phyloP scores from a whole-genome alignment of 2,329 filamentous ascomycete genomes.

The Torrubiella hemipterigena region DNA sequence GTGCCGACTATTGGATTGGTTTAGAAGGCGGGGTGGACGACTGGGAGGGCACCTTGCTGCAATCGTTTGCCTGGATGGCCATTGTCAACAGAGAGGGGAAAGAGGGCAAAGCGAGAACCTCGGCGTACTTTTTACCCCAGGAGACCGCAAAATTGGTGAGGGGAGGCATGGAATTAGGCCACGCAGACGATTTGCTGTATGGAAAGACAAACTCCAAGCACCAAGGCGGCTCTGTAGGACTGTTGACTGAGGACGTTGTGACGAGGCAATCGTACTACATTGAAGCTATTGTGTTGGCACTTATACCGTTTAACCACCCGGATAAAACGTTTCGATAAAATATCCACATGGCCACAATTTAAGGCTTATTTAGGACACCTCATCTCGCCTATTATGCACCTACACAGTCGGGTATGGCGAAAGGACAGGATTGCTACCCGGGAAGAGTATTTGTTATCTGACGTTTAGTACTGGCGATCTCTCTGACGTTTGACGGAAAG shows the following conservation, averaged over 20 bases:
- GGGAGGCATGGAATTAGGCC: slow-evolving; percentile 25
- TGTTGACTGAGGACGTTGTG: slow-evolving; percentile 25
- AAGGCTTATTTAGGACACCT: no score
- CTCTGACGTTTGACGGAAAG: no score
- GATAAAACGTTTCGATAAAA: no score
- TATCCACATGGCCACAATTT: no score
- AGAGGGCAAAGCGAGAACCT: slow-evolving; percentile 24
- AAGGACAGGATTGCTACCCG: no score
- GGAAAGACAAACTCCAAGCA: slow-evolving; percentile 24
- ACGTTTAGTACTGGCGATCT: no score
- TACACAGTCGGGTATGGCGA: no score
- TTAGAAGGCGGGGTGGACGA: slow-evolving; percentile 27
- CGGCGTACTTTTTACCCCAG: slow-evolving; percentile 22
- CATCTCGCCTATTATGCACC: no score
- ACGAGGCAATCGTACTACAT: slow-evolving; percentile 23
- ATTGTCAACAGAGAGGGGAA: slow-evolving; percentile 15
- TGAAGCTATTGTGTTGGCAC: slow-evolving; percentile 25
- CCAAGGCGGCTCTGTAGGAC: slow-evolving; percentile 24
- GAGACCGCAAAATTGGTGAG: slow-evolving; percentile 22
- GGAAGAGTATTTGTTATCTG: no score
- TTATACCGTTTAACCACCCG: slow-evolving; percentile 29
- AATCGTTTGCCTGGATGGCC: slow-evolving; percentile 28
- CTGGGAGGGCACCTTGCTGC: slow-evolving; percentile 12
- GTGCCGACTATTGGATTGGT: slow-evolving; percentile 27
- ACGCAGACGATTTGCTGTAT: slow-evolving; percentile 26